Conservation (phyloP, 345 rosid genomes). For the Populus davidiana region DNA sequence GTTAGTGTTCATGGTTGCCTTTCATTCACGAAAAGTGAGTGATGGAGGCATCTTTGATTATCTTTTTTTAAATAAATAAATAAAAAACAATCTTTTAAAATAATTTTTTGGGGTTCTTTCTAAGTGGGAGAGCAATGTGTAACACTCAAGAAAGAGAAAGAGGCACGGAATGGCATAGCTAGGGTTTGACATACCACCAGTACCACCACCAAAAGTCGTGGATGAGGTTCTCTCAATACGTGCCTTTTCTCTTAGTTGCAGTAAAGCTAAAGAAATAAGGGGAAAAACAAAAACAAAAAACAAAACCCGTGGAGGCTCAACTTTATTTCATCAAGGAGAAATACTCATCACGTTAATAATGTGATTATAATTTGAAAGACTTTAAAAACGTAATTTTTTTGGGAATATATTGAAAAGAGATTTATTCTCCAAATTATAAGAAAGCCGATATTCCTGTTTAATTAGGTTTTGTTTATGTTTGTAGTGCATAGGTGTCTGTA, state of each 20-base stretch:
- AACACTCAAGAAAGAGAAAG: conserved; percentile 21
- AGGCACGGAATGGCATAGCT: conserved; percentile 31
- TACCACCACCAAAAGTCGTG: conserved; percentile 67
- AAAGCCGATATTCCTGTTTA: too few species aligned
- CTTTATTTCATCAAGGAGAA: too few species aligned
- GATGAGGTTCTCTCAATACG: conserved; percentile 56
- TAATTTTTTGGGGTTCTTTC: not conserved
- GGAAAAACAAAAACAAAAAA: not conserved
- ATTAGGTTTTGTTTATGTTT: too few species aligned
- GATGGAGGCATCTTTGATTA: conserved; percentile 53
- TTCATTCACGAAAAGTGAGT: conserved; percentile 86
- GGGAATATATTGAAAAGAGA: not conserved
- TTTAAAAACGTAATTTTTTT: too few species aligned
- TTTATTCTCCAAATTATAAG: not conserved
- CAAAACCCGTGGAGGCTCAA: too few species aligned
- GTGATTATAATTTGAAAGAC: too few species aligned
- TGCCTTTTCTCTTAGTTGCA: conserved; percentile 8
- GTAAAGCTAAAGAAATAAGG: not conserved
- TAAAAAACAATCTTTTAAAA: not conserved
- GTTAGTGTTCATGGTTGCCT: conserved; percentile 81
- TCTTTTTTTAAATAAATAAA: not conserved
- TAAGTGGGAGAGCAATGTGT: conserved; percentile 39
- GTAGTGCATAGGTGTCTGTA: too few species aligned
- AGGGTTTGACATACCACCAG: conserved; percentile 53
- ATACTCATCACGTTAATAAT: too few species aligned